Base-by-base conservation (phyloP, 768 basidiomycete genomes). In the Lepiota subincarnata region DNA sequence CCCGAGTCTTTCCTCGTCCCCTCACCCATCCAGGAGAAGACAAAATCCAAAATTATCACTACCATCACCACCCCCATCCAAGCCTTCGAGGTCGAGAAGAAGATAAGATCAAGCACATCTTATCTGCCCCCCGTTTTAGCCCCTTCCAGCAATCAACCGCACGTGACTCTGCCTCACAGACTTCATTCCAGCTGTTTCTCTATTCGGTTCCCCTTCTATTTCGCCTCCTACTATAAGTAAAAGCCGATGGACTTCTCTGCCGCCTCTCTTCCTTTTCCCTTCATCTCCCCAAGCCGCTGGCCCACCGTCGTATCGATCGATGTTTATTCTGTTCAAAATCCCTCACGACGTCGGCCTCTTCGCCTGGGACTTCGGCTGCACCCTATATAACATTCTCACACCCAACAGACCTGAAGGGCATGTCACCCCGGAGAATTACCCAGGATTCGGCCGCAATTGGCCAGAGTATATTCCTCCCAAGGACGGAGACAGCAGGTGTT, bases 401-500 rank as follows among this genome's bases (percentile, higher is more conserved):
- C 80, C 79, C 0, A 78, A 71, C 40, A 72, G 72, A 11, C 74
- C 72, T 24, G 64, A 73, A 2, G 87, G 86, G 0, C 71, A 73
- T 26, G 82, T 87, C 37, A 79, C 79, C 0, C 81, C 79, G 1
- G 66, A 68, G 24, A 83, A 82, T 0, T 68, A 75, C 48, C 77
- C 80, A 2, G 86, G 85, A 0, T 76, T 69, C 44, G 79, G 73
- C 26, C 84, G 87, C 0, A 62, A 73, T 41, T 91, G 88, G 88
- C 87, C 88, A 0, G 80, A 84, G 60, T 89, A 76, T 61, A 67
- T 74, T 1, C 66, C 83, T 1, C 77, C 86, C 8, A 67, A 66
- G 53, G 74, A 81, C 7, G 80, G 79, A 1, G 88, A 90, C 59
- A 89, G 87, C 60, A 73, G 89, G 2, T 80, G 80, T 56, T 79